These are phyloP conservation scores for Flaveria bidentis DNA, from an alignment of 129 eudicot species.

Conservation along the genomic window DNA sequence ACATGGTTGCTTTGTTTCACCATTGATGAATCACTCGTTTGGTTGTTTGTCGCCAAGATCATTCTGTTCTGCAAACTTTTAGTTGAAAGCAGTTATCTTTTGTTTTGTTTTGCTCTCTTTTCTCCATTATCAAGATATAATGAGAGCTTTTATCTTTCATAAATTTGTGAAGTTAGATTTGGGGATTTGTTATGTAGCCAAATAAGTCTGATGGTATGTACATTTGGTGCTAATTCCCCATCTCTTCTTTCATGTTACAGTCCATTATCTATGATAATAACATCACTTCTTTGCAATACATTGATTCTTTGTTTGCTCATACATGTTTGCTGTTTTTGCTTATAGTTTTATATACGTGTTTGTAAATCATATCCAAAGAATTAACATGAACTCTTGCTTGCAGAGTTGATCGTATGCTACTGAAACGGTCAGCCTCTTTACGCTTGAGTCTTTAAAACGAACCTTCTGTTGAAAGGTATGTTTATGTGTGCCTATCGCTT, in stretches of 20 bases:
- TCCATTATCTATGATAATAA: too few relatives aligned
- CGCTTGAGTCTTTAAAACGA: background rate
- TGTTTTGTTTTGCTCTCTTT: conserved; percentile 32
- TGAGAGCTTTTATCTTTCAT: conserved; percentile 29
- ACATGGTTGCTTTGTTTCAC: background rate
- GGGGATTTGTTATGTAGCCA: conserved; percentile 21
- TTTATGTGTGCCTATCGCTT: conserved; percentile 2
- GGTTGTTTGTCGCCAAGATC: conserved; percentile 33
- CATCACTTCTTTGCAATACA: too few relatives aligned
- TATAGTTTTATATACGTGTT: too few relatives aligned
- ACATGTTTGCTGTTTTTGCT: too few relatives aligned
- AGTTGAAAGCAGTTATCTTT: conserved; percentile 20
- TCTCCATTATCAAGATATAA: conserved; percentile 32
- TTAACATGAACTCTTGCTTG: too few relatives aligned
- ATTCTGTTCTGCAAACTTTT: conserved; percentile 19
- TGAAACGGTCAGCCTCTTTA: background rate
- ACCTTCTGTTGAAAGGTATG: conserved; percentile 28
- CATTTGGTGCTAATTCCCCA: too few relatives aligned
- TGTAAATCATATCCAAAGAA: too few relatives aligned
- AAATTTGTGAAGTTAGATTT: conserved; percentile 24
- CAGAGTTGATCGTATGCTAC: too few relatives aligned
- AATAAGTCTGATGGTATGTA: too few relatives aligned
- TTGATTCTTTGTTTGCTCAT: too few relatives aligned
- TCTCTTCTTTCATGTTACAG: too few relatives aligned
- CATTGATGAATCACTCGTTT: conserved; percentile 5